These are phyloP conservation scores for Mycena albidolilacea DNA, from an alignment of 768 basidiomycete genomes.

Conservation along the genomic window DNA sequence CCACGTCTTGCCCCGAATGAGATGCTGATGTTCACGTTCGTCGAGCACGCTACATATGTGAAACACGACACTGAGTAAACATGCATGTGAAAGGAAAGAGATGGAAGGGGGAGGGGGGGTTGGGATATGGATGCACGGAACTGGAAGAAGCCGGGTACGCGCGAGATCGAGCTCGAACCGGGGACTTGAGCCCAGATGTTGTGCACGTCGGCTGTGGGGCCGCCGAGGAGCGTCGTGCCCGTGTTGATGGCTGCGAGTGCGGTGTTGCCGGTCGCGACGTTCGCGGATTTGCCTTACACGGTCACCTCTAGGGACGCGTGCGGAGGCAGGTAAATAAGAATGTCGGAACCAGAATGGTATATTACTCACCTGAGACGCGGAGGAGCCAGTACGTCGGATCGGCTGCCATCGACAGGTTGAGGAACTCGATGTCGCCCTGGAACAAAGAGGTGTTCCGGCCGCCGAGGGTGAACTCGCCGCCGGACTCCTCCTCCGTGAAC, in stretches of 20 bases:
- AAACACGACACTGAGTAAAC: neutral
- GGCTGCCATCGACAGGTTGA: conserved; percentile 57
- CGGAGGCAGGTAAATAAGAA: neutral
- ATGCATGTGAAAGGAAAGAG: neutral
- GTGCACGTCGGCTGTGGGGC: conserved; percentile 72
- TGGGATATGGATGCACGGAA: conserved; percentile 70
- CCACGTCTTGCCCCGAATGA: conserved; percentile 87
- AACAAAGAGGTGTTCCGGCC: conserved; percentile 73
- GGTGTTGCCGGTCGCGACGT: conserved; percentile 54
- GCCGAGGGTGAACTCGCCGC: conserved; percentile 82
- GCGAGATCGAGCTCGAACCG: conserved; percentile 57
- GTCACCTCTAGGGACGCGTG: conserved; percentile 62
- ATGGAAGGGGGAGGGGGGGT: no score
- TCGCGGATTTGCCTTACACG: conserved; percentile 67
- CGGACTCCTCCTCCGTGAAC: conserved; percentile 58
- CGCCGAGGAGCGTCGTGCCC: conserved; percentile 74
- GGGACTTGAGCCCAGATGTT: conserved; percentile 78
- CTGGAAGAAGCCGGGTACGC: conserved; percentile 76
- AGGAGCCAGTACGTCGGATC: conserved; percentile 74
- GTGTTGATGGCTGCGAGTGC: conserved; percentile 50
- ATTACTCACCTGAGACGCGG: conserved; percentile 58
- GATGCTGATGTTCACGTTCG: conserved; percentile 68
- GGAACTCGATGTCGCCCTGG: conserved; percentile 77
- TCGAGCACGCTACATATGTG: conserved; percentile 72
- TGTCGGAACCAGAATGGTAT: neutral